phyloP scores from a whole-genome alignment of 139 green algal species.

The Picochlorum costavermella region DNA sequence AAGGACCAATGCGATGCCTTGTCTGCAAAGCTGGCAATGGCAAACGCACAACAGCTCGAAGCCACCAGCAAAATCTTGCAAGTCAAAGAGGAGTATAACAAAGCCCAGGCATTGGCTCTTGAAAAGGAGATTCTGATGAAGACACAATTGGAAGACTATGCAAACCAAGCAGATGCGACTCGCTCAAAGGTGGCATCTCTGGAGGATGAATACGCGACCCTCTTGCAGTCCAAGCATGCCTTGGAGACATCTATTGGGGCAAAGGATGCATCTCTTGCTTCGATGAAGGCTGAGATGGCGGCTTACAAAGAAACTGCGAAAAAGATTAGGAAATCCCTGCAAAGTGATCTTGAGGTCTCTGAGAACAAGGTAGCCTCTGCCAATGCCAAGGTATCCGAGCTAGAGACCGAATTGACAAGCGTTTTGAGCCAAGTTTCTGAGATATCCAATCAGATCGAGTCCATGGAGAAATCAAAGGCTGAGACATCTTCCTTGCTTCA shows the following conservation, averaged over 20 bases:
- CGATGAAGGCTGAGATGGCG: not conserved
- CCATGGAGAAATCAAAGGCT: too few species aligned
- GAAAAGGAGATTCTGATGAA: not conserved
- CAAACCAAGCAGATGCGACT: not conserved
- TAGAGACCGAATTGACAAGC: too few species aligned
- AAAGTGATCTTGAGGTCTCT: too few species aligned
- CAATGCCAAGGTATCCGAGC: too few species aligned
- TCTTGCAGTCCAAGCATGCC: slow-evolving; percentile 2
- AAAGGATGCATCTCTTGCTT: not conserved
- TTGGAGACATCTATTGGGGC: not conserved
- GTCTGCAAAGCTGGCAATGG: not conserved
- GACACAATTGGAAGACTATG: not conserved
- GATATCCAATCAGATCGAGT: too few species aligned
- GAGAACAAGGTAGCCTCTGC: too few species aligned
- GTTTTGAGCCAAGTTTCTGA: too few species aligned
- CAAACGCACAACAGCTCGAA: not conserved
- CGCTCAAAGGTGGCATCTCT: not conserved
- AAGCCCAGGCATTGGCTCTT: not conserved
- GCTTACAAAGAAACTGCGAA: not conserved
- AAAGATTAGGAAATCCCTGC: too few species aligned
- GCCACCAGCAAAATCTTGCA: slow-evolving; percentile 2
- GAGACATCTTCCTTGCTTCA: too few species aligned
- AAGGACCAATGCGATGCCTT: not conserved
- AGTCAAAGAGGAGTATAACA: not conserved
- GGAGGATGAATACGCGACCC: not conserved